Percentiles rank a stretch among this genome's conserved stretches.
These are phyloP conservation scores for Spirogloea muscicola DNA, from an alignment of 139 green algal genomes.

Conservation along the genomic window DNA sequence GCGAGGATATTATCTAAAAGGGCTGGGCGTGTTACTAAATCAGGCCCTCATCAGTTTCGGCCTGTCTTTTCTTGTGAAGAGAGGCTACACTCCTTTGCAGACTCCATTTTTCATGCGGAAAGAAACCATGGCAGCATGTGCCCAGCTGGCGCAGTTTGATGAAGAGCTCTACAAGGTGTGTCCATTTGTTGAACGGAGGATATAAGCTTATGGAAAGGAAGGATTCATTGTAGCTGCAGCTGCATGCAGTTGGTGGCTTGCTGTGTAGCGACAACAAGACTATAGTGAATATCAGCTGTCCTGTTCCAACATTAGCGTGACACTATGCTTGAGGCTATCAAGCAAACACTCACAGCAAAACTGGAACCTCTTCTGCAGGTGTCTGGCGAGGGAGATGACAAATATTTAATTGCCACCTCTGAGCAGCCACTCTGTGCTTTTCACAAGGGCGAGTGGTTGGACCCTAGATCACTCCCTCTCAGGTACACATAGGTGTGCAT, in stretches of 20 bases:
- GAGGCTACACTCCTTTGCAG: slow-evolving; percentile 79
- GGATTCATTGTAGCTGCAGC: too few species aligned
- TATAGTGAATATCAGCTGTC: slow-evolving; percentile 1
- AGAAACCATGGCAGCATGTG: slow-evolving; percentile 94
- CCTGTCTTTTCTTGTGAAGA: slow-evolving; percentile 57
- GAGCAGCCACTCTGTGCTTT: slow-evolving; percentile 95
- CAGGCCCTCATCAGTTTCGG: slow-evolving; percentile 87
- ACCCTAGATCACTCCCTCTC: slow-evolving; percentile 66
- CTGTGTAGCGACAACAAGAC: neutral
- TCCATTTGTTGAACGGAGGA: too few species aligned
- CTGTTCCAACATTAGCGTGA: too few species aligned
- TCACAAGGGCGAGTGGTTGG: slow-evolving; percentile 87
- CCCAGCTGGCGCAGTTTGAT: slow-evolving; percentile 98
- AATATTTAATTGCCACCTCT: slow-evolving; percentile 97
- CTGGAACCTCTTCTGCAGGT: slow-evolving; percentile 4
- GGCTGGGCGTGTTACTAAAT: slow-evolving; percentile 92
- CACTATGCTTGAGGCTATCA: too few species aligned
- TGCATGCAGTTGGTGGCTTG: too few species aligned
- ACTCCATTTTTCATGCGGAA: slow-evolving; percentile 92
- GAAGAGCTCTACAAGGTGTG: slow-evolving; percentile 98
- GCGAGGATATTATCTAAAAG: slow-evolving; percentile 89
- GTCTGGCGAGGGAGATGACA: slow-evolving; percentile 90
- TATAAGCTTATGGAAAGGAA: too few species aligned
- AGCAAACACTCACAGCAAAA: too few species aligned
- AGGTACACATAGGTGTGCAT: too few species aligned